Evolutionary conservation across 192 early-diverging fungal genomes (phyloP), one percentile per base, ranked within the genome.

Genomic region (Borealophlyctis nickersoniae): DNA sequence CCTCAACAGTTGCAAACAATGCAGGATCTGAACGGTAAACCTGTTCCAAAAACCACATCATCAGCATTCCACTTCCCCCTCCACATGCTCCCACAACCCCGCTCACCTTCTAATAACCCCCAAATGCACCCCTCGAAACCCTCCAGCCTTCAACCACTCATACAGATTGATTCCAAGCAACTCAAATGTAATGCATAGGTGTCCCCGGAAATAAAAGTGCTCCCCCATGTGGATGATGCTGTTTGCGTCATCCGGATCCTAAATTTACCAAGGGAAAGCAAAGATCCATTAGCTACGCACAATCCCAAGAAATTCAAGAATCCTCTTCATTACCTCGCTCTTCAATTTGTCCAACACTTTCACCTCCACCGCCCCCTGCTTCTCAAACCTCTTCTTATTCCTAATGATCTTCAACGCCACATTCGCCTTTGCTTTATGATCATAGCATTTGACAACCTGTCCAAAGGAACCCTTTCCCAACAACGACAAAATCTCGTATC

Each of bases 381-480:
- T 87, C 77, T 97, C 93, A 79, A 98, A 97, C 34, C 95, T 84
- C 71, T 90, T 91, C 84, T 94, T 94, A 79, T 97, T 98, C 52
- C 93, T 79, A 57, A 97, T 98, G 39, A 97, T 89, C 76, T 97
- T 97, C 52, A 97, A 80, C 11, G 95, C 96, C 34, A 92, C 90
- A 56, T 88, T 78, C 30, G 82, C 78, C 36, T 90, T 92, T 0
- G 88, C 85, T 65, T 93, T 94, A 78, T 98, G 96, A 75, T 98
- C 96, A 60, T 85, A 88, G 63, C 92, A 94, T 58, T 92, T 92
- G 62, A 94, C 80, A 5, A 97, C 95, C 63, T 97, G 93, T 14
- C 96, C 96, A 73, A 98, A 98, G 7, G 91, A 89, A 13, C 91
- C 92, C 71, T 98, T 95, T 56, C 96, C 96, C 36, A 99, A 74